Evolutionary conservation across 768 basidiomycete species (phyloP), one percentile per base, ranked within the genome.

Genomic region (Hygrophoropsis aurantiaca): DNA sequence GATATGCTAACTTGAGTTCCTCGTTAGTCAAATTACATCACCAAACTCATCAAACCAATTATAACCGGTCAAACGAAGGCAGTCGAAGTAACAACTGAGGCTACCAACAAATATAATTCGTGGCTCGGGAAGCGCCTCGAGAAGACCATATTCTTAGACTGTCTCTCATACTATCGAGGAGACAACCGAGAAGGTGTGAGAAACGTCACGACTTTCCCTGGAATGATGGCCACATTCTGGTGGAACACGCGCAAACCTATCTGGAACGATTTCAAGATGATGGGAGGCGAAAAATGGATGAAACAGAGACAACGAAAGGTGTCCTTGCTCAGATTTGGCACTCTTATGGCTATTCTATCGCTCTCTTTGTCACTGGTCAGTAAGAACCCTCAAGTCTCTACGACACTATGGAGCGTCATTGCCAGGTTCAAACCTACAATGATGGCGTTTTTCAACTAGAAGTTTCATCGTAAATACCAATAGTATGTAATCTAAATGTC

Each of bases 41-140:
- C 80, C 49, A 67, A 80, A 53, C 58, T 83, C 46, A 71, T 81
- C 58, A 69, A 72, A 59, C 81, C 80, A 20, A 64, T 84, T 40
- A 41, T 84, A n/a, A 62, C 68, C 26, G 73, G 77, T 25, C 61
- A 70, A 52, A 73, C 73, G 19, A 73, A 71, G 57, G 76, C 78
- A 10, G 72, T 82, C 47, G 75, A 75, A 50, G 68, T 82, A 10
- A 75, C 61, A 19, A 63, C 72, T 36, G 66, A 74, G 20, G 75
- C 73, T 5, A 74, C 75, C 25, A 70, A 73, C 39, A 54, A 61
- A 44, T 83, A 83, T 60, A 80, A 84, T 49, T 59, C 54, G 30
- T 75, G 75, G 74, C 49, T 85, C 49, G 78, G 79, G 53, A 55
- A 55, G 18, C 72, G 78, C 30, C 63, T 83, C 37, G 53, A 58